Conservation (phyloP, 2,329 filamentous ascomycete genomes). For the Cladosporium halotolerans region DNA sequence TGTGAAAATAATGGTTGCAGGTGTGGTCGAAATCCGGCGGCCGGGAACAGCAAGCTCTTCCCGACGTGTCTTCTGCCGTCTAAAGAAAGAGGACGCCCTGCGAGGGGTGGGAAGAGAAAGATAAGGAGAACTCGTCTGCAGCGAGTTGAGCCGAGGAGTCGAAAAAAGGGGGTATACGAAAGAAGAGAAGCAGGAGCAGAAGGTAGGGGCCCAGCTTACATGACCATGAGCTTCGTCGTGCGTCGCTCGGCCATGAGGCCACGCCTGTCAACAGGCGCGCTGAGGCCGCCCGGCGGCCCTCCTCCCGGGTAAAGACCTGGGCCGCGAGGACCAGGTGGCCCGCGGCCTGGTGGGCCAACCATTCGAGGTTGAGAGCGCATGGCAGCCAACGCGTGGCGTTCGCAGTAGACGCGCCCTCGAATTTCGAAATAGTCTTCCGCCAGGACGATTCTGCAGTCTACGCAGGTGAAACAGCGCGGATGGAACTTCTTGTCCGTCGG, state of each 20-base stretch:
- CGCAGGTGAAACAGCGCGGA: constrained; percentile 76
- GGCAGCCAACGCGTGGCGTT: constrained; percentile 65
- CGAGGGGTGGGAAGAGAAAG: not conserved
- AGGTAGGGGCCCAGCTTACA: constrained; percentile 13
- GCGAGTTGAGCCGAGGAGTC: no score
- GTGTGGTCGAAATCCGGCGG: not conserved
- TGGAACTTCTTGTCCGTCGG: constrained; percentile 67
- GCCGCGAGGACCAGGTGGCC: not conserved
- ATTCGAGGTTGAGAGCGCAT: constrained; percentile 25
- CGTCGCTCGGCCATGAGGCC: constrained; percentile 27
- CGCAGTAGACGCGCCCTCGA: constrained; percentile 72
- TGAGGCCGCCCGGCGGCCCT: constrained; percentile 9
- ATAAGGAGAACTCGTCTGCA: no score
- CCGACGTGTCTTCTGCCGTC: not conserved
- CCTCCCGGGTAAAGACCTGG: not conserved
- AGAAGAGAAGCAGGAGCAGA: no score
- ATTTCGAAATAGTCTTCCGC: constrained; percentile 89
- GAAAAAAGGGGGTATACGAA: no score
- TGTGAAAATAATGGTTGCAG: not conserved
- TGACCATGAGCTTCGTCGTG: constrained; percentile 32
- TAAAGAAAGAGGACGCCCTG: not conserved
- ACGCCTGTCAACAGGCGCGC: constrained; percentile 15
- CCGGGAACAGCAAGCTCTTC: not conserved
- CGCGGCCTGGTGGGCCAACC: constrained; percentile 6
- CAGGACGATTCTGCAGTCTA: constrained; percentile 67